phyloP scores from a whole-genome alignment of 2,329 filamentous ascomycete genomes.

The Teratosphaeria viscida region DNA sequence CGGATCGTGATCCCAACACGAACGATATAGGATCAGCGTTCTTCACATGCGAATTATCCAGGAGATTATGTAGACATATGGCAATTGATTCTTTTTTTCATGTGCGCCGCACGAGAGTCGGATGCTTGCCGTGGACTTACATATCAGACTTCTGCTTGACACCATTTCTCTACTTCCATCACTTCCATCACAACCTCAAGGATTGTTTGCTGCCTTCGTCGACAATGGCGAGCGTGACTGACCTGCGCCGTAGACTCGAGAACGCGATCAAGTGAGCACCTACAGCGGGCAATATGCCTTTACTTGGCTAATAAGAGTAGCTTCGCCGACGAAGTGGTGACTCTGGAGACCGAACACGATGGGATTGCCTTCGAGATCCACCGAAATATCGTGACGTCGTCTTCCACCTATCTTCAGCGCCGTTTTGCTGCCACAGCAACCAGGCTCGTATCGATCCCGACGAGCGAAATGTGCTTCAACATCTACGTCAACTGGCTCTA shows the following conservation, averaged over 20 bases:
- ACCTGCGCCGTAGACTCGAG: background rate
- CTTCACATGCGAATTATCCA: too few relatives aligned
- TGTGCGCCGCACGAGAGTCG: too few relatives aligned
- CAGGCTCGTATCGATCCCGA: background rate
- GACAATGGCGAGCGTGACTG: background rate
- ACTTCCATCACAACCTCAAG: background rate
- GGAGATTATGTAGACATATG: too few relatives aligned
- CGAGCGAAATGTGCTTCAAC: background rate
- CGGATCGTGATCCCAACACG: too few relatives aligned
- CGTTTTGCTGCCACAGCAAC: background rate
- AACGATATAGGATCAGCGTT: too few relatives aligned
- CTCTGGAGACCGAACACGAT: background rate
- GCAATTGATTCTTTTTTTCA: too few relatives aligned
- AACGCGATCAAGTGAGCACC: background rate
- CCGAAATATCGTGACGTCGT: background rate
- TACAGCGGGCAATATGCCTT: background rate
- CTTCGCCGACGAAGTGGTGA: background rate
- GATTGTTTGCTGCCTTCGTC: too few relatives aligned
- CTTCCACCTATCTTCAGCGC: background rate
- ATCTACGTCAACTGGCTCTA: background rate
- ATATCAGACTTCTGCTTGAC: too few relatives aligned
- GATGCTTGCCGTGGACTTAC: too few relatives aligned
- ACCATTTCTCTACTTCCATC: background rate
- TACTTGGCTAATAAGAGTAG: background rate
- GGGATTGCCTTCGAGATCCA: background rate